Conservation (phyloP, 768 basidiomycete genomes). For the Leccinum truebloodii region DNA sequence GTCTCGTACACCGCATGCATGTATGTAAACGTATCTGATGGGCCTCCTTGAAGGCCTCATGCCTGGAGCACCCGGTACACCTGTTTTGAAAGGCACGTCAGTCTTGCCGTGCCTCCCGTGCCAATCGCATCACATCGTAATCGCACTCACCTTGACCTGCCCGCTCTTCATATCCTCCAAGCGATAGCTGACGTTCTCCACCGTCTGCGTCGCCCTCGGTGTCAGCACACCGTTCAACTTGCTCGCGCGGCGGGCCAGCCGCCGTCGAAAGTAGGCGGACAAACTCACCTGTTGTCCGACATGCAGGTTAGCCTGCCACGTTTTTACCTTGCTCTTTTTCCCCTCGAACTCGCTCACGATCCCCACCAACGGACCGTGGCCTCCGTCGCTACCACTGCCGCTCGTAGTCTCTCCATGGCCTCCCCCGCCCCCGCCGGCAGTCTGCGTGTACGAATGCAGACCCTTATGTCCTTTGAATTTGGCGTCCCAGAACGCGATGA, state of each 20-base stretch:
- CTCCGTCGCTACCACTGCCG: slow-evolving; percentile 36
- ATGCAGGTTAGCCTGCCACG: slow-evolving; percentile 86
- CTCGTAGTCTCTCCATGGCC: slow-evolving; percentile 34
- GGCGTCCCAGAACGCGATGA: slow-evolving; percentile 74
- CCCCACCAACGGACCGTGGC: slow-evolving; percentile 57
- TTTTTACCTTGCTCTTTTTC: slow-evolving; percentile 84
- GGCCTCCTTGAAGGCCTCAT: slow-evolving; percentile 19
- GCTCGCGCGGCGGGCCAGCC: slow-evolving; percentile 31
- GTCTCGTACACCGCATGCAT: background rate
- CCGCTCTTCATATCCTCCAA: slow-evolving; percentile 90
- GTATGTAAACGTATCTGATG: background rate
- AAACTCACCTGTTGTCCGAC: slow-evolving; percentile 74
- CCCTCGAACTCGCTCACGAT: slow-evolving; percentile 80
- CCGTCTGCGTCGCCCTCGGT: slow-evolving; percentile 46
- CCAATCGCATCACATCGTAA: background rate
- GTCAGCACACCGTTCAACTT: slow-evolving; percentile 33
- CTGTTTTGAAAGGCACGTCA: slow-evolving; percentile 27
- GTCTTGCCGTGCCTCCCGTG: background rate
- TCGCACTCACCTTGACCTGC: slow-evolving; percentile 59
- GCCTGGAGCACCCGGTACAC: slow-evolving; percentile 43
- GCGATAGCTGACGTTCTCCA: slow-evolving; percentile 83
- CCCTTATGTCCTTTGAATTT: slow-evolving; percentile 81
- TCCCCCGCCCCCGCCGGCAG: background rate
- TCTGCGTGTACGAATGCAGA: slow-evolving; percentile 69
- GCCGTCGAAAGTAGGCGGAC: slow-evolving; percentile 20